These are phyloP conservation scores for Thielaviopsis populi DNA, from an alignment of 2,329 filamentous ascomycete genomes.

Conservation along the genomic window DNA sequence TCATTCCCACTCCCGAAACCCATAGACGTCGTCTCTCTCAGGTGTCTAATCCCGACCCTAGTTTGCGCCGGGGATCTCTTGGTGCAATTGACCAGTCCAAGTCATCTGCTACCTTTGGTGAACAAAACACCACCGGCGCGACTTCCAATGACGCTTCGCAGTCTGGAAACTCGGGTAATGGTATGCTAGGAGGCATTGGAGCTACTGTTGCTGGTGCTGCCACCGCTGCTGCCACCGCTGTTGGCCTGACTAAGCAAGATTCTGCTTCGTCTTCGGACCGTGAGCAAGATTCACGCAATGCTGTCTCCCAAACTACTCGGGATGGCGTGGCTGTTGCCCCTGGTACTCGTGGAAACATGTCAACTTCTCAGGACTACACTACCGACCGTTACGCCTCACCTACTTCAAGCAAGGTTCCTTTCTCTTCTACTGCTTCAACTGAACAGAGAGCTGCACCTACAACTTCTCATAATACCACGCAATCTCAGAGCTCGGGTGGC, in stretches of 20 bases:
- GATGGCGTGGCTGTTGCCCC: background rate
- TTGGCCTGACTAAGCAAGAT: slow-evolving; percentile 7
- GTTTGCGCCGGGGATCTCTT: background rate
- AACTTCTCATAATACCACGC: background rate
- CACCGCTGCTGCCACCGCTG: slow-evolving; percentile 13
- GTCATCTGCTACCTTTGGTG: background rate
- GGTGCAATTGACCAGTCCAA: background rate
- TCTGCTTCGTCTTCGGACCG: background rate
- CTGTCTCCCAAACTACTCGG: background rate
- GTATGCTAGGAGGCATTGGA: slow-evolving; percentile 13
- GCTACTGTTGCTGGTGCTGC: slow-evolving; percentile 16
- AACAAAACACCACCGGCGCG: background rate
- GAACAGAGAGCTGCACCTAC: background rate
- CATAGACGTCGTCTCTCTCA: slow-evolving; percentile 9
- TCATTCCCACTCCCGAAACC: slow-evolving; percentile 11
- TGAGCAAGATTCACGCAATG: background rate
- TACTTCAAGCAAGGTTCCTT: background rate
- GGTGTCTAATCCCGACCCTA: slow-evolving; percentile 3
- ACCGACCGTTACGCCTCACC: background rate
- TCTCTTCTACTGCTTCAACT: too few species aligned
- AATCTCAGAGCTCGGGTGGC: background rate
- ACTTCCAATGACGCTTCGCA: background rate
- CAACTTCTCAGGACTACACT: background rate
- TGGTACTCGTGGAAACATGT: background rate
- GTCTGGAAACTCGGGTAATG: background rate